Conservation (phyloP, 2,329 filamentous ascomycete species). For the Eutypella sp. region DNA sequence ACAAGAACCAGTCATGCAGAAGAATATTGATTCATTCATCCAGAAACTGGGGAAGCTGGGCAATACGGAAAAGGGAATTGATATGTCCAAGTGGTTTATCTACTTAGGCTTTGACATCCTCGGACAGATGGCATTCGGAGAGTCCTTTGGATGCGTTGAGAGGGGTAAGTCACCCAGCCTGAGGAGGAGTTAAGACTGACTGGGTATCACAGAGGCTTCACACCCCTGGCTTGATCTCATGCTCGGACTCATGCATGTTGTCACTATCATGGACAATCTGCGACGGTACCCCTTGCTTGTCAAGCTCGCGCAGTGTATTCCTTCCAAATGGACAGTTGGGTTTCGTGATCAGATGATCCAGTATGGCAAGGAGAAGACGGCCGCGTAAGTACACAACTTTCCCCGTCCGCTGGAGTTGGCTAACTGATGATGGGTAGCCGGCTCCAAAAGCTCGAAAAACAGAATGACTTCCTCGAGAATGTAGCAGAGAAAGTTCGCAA, state of each 20-base stretch:
- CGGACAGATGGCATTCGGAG: constrained; percentile 9
- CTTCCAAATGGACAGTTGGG: neutral
- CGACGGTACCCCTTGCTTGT: neutral
- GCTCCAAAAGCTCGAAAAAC: neutral
- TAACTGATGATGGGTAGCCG: neutral
- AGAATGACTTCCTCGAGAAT: constrained; percentile 5
- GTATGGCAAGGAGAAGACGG: constrained; percentile 3
- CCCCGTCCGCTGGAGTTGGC: too few species aligned
- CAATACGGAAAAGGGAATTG: constrained; percentile 2
- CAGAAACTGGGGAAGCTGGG: constrained; percentile 1
- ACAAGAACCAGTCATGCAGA: constrained; percentile 6
- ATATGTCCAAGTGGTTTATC: constrained; percentile 9
- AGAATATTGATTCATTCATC: constrained; percentile 4
- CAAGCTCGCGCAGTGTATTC: neutral
- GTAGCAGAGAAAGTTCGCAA: constrained; percentile 6
- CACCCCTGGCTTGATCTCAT: constrained; percentile 5
- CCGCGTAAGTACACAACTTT: too few species aligned
- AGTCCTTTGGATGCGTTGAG: constrained; percentile 6
- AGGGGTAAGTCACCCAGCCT: too few species aligned
- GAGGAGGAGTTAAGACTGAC: too few species aligned
- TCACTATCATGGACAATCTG: constrained; percentile 7
- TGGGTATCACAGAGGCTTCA: neutral
- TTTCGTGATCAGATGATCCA: neutral
- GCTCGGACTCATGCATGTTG: constrained; percentile 4
- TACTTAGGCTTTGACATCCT: constrained; percentile 8